Evolutionary conservation across 1,139 yeast genomes (phyloP).

Genomic region (Nakaseomyces uthaithaninus): DNA sequence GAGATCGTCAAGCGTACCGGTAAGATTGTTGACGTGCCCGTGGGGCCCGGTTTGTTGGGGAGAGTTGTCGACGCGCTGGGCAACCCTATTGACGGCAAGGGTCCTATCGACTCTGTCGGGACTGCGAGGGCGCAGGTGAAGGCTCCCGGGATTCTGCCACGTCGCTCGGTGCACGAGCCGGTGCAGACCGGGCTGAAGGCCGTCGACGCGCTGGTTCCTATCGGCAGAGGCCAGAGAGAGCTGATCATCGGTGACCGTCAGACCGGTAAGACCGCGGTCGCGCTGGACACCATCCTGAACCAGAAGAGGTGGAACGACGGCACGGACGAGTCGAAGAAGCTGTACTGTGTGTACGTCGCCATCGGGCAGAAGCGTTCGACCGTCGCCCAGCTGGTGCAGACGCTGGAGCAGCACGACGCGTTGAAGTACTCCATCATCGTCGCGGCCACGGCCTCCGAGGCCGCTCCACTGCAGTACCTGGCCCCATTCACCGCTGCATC

Average conservation of each 20-base stretch:
- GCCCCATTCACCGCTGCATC: conserved; percentile 99
- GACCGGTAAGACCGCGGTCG: conserved; percentile 99
- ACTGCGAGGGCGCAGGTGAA: conserved; percentile 95
- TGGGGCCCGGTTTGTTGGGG: conserved; percentile 96
- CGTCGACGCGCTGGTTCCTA: conserved; percentile 97
- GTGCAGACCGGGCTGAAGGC: conserved; percentile 99
- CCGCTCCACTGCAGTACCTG: conserved; percentile 99
- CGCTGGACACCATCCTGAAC: conserved; percentile 94
- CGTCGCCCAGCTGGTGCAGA: conserved; percentile 98
- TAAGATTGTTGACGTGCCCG: conserved; percentile 98
- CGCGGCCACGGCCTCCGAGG: conserved; percentile 99
- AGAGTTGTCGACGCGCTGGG: conserved; percentile 99
- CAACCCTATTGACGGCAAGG: conserved; percentile 99
- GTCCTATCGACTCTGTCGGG: conserved; percentile 84
- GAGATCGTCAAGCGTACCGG: conserved; percentile 99
- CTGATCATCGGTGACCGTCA: conserved; percentile 99
- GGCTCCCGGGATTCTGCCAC: conserved; percentile 99
- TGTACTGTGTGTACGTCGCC: conserved; percentile 99
- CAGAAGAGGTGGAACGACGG: conserved; percentile 99
- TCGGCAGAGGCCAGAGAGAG: conserved; percentile 99
- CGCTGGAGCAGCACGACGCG: conserved; percentile 97
- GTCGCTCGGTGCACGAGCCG: conserved; percentile 97
- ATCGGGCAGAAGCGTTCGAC: conserved; percentile 99
- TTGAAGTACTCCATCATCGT: conserved; percentile 95
- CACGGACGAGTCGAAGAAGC: conserved; percentile 90